Conservation (phyloP, 2,329 filamentous ascomycete genomes). For the Talaromyces sp. region DNA sequence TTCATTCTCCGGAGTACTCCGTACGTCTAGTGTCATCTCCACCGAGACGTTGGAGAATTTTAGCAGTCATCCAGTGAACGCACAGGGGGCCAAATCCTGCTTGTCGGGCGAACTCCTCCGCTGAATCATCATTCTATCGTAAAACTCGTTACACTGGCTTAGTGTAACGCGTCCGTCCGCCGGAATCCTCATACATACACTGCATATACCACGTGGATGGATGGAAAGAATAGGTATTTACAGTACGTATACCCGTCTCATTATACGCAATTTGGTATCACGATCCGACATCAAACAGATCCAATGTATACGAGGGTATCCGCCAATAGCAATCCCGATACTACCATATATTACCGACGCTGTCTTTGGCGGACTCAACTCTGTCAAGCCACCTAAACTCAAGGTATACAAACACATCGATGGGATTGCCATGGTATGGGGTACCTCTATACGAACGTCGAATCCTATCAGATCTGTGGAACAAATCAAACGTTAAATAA, state of each 20-base stretch:
- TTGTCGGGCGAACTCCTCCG: background rate
- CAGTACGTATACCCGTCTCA: background rate
- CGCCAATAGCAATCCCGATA: background rate
- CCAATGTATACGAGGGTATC: background rate
- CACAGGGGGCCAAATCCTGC: background rate
- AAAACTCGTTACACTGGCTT: background rate
- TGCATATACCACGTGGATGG: background rate
- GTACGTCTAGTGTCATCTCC: background rate
- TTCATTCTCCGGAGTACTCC: background rate
- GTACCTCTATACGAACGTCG: background rate
- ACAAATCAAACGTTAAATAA: background rate
- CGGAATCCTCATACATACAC: background rate
- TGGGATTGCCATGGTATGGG: background rate
- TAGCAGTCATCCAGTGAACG: background rate
- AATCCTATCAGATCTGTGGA: too few species aligned
- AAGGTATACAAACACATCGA: too few species aligned
- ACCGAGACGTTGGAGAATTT: background rate
- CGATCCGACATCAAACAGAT: background rate
- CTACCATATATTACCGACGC: too few species aligned
- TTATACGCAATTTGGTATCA: background rate
- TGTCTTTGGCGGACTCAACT: background rate
- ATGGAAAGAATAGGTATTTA: background rate
- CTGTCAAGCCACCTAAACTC: background rate
- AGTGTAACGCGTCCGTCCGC: background rate
- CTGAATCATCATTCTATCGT: background rate